Evolutionary conservation across 2,329 filamentous ascomycete species (phyloP).

Genomic region (Paracorniculantispora psalliotae): DNA sequence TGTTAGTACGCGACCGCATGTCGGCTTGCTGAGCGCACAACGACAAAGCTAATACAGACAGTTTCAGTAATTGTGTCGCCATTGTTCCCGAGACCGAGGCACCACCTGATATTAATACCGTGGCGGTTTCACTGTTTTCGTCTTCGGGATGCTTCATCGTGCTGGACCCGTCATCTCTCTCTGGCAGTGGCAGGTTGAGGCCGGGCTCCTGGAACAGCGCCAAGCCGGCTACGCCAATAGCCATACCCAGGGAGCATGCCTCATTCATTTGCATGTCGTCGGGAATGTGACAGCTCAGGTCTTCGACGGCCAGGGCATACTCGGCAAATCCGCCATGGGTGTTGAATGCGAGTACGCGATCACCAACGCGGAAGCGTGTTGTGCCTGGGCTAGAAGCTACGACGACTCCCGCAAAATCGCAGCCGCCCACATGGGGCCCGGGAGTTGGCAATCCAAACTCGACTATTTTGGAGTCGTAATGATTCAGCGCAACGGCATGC

Average conservation of each 20-base stretch:
- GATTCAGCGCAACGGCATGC: conserved; percentile 1
- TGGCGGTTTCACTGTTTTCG: conserved; percentile 7
- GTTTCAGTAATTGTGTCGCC: conserved; percentile 24
- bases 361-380: not conserved
- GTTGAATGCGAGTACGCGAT: conserved; percentile 1
- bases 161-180: not conserved
- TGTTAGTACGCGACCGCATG: no score
- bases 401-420: not conserved
- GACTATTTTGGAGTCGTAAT: conserved; percentile 2
- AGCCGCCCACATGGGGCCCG: not conserved
- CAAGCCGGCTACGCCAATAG: not conserved
- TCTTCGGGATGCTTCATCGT: not conserved
- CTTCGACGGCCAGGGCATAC: not conserved
- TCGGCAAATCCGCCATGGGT: conserved; percentile 4
- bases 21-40: no score
- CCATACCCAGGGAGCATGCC: not conserved
- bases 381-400: not conserved
- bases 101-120: conserved; percentile 26
- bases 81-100: conserved; percentile 25
- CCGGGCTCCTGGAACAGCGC: not conserved
- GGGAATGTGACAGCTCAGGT: conserved; percentile 1
- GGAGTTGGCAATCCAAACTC: not conserved
- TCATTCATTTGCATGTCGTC: not conserved
- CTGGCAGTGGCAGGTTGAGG: not conserved
- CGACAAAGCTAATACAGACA: conserved; percentile 16